Conservation (phyloP, 2,329 filamentous ascomycete species). For the Penicillium sp. region DNA sequence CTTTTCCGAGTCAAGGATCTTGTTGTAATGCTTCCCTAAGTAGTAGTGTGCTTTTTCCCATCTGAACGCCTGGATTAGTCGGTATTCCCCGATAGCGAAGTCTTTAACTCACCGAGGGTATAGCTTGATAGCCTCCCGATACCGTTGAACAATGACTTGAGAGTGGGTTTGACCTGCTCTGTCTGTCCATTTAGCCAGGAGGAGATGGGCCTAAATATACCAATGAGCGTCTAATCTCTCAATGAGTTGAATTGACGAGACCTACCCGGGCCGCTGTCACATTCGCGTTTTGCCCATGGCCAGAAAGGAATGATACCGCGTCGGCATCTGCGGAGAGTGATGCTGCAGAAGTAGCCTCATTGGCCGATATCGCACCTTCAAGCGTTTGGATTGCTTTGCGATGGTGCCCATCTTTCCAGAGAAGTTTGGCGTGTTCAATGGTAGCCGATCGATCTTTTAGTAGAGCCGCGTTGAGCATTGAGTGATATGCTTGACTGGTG, state of each 20-base stretch:
- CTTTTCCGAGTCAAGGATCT: conserved; percentile 86
- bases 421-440: conserved; percentile 86
- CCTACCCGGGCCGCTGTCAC: conserved; percentile 46
- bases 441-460: conserved; percentile 83
- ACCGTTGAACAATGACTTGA: conserved; percentile 73
- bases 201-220: conserved; percentile 65
- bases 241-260: background rate
- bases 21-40: conserved; percentile 94
- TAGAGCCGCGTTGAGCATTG: conserved; percentile 81
- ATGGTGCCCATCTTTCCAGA: conserved; percentile 92
- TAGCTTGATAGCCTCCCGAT: conserved; percentile 65
- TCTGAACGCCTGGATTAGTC: conserved; percentile 34
- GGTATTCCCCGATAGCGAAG: background rate
- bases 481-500: conserved; percentile 85
- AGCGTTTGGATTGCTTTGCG: conserved; percentile 92
- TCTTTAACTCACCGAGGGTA: conserved; percentile 31
- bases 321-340: conserved; percentile 35
- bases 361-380: conserved; percentile 77
- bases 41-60: conserved; percentile 99
- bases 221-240: background rate
- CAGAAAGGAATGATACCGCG: conserved; percentile 37
- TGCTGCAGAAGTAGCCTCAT: conserved; percentile 63
- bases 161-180: conserved; percentile 90
- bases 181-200: conserved; percentile 96
- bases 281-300: conserved; percentile 51